These are phyloP conservation scores for Trypanosomatidae sp. DNA, from an alignment of 208 protist species.

Conservation along the genomic window DNA sequence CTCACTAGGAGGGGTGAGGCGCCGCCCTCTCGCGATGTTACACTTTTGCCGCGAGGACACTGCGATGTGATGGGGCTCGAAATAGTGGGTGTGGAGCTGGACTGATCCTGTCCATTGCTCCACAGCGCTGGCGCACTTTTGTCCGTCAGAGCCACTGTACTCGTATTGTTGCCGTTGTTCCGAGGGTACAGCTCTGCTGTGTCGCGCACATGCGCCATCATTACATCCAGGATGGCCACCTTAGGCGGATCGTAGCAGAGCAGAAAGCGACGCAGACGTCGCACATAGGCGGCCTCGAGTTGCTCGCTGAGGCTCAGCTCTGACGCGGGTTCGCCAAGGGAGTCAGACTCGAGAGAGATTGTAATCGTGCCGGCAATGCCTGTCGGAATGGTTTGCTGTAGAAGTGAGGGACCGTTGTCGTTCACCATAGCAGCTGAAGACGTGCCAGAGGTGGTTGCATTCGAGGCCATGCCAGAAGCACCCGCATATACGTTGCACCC, in stretches of 20 bases:
- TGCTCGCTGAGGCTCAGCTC: slow-evolving; percentile 35
- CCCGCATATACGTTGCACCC: background rate
- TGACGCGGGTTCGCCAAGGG: slow-evolving; percentile 34
- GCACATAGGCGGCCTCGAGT: slow-evolving; percentile 39
- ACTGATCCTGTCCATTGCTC: background rate
- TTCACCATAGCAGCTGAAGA: background rate
- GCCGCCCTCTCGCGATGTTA: background rate
- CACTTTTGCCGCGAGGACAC: background rate
- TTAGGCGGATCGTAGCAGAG: slow-evolving; percentile 48
- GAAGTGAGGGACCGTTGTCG: slow-evolving; percentile 25
- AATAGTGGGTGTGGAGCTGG: background rate
- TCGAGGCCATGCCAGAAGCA: background rate
- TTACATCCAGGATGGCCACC: slow-evolving; percentile 62
- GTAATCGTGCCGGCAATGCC: slow-evolving; percentile 69
- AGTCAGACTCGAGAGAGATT: slow-evolving; percentile 67
- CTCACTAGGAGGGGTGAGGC: background rate
- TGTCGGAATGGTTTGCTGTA: slow-evolving; percentile 18
- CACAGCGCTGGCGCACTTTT: background rate
- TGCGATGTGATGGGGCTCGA: background rate
- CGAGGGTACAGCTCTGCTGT: slow-evolving; percentile 21
- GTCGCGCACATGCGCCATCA: slow-evolving; percentile 65
- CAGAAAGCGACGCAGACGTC: slow-evolving; percentile 63
- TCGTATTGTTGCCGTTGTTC: background rate
- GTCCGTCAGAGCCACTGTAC: background rate
- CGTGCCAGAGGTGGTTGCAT: background rate